A percentile compares a stretch with the other conserved stretches of the same genome.
These are phyloP conservation scores for Saxophila tyrrhenica DNA, from an alignment of 495 filamentous ascomycete genomes.

Conservation along the genomic window DNA sequence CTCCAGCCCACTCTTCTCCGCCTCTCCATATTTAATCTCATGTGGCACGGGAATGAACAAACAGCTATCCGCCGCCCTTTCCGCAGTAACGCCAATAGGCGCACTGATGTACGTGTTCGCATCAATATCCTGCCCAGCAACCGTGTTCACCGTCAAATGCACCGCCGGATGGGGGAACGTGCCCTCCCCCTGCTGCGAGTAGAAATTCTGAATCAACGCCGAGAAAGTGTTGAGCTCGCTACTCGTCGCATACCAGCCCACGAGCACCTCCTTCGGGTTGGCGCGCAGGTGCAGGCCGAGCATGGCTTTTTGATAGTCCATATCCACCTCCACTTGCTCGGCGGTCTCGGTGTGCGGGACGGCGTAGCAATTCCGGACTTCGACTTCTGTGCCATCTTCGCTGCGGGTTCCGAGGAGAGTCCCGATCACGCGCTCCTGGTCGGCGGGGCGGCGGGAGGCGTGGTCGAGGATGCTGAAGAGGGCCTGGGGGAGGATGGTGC, in stretches of 20 bases:
- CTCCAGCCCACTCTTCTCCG: slow-evolving; percentile 86
- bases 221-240: slow-evolving; percentile 94
- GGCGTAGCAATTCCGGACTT: slow-evolving; percentile 90
- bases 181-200: slow-evolving; percentile 88
- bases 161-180: slow-evolving; percentile 94
- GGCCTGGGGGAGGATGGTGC: slow-evolving; percentile 91
- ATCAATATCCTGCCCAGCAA: slow-evolving; percentile 70
- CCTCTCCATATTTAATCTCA: slow-evolving; percentile 72
- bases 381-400: slow-evolving; percentile 92
- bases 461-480: slow-evolving; percentile 97
- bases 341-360: slow-evolving; percentile 96
- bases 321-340: slow-evolving; percentile 98
- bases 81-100: slow-evolving; percentile 86
- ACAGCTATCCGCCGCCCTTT: slow-evolving; percentile 87
- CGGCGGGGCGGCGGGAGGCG: slow-evolving; percentile 75
- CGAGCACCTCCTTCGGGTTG: slow-evolving; percentile 82
- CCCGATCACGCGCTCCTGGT: slow-evolving; percentile 90
- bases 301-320: slow-evolving; percentile 99
- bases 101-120: slow-evolving; percentile 86
- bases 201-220: slow-evolving; percentile 99
- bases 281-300: slow-evolving; percentile 84
- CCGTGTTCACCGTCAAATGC: slow-evolving; percentile 86
- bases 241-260: slow-evolving; percentile 97
- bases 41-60: slow-evolving; percentile 93
- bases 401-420: slow-evolving; percentile 83